A percentile compares a stretch with the other conserved stretches of the same genome.
Evolutionary conservation across 1,284 basidiomycete species (phyloP).

Genomic region (Austroboletus sp.): DNA sequence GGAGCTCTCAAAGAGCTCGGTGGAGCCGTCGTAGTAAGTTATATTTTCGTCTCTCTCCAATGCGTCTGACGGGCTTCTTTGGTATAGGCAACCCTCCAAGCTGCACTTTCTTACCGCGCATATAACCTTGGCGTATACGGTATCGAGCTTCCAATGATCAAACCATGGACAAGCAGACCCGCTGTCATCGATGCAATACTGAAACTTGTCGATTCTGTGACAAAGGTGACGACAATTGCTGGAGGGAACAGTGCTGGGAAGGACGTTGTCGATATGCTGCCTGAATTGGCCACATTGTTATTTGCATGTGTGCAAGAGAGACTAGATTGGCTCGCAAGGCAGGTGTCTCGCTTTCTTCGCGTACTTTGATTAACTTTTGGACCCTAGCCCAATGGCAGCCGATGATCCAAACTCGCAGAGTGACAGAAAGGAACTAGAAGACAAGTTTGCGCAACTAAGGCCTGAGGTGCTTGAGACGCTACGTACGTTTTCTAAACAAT

Average conservation of each 20-base stretch:
- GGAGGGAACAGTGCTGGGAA: conserved; percentile 35
- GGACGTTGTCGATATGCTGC: conserved; percentile 49
- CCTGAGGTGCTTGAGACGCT: conserved; percentile 72
- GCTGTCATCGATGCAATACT: conserved; percentile 65
- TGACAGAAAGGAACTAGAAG: conserved; percentile 53
- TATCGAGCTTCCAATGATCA: conserved; percentile 61
- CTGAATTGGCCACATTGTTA: conserved; percentile 62
- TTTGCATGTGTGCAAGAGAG: conserved; percentile 72
- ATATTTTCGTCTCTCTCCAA: background rate
- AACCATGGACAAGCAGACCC: conserved; percentile 79
- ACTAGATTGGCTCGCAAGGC: conserved; percentile 64
- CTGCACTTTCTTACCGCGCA: conserved; percentile 68
- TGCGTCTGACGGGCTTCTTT: background rate
- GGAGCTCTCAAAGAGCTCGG: conserved; percentile 31
- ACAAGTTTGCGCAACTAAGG: conserved; percentile 61
- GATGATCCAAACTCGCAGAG: conserved; percentile 43
- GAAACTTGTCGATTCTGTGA: conserved; percentile 67
- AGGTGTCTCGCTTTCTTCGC: conserved; percentile 15
- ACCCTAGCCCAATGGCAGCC: conserved; percentile 39
- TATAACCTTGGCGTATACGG: conserved; percentile 72
- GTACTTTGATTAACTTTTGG: conserved; percentile 4
- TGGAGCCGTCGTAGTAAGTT: conserved; percentile 56
- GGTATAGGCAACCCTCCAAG: conserved; percentile 60
- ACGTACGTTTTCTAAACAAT: conserved; percentile 41
- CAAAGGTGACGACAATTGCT: conserved; percentile 30